phyloP scores from a whole-genome alignment of 768 basidiomycete genomes.

The Hygrophorus russula region DNA sequence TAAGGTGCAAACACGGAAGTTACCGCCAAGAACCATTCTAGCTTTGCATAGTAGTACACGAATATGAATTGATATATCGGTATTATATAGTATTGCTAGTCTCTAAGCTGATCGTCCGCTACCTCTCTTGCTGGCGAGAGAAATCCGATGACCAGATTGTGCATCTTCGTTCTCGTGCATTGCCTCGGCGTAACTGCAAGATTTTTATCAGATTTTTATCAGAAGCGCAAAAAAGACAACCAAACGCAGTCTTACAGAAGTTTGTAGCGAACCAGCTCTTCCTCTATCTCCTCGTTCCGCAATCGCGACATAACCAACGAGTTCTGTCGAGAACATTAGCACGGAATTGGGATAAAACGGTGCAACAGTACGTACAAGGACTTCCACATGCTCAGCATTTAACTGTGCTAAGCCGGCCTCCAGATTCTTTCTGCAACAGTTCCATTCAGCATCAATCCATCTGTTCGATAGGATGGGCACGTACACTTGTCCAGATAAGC shows the following conservation, averaged over 20 bases:
- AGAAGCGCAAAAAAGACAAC: conserved; percentile 2
- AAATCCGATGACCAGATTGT: conserved; percentile 53
- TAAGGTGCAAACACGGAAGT: background rate
- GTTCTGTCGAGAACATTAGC: conserved; percentile 37
- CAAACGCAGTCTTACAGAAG: conserved; percentile 47
- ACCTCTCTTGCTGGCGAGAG: conserved; percentile 33
- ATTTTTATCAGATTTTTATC: no score
- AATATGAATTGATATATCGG: no score
- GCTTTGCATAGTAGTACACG: no score
- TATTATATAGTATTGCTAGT: background rate
- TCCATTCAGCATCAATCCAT: background rate
- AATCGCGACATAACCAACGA: conserved; percentile 84
- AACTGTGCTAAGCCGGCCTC: conserved; percentile 72
- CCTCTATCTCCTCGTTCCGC: conserved; percentile 86
- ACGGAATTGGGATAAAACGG: background rate
- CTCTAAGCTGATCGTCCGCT: conserved; percentile 1
- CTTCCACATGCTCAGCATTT: conserved; percentile 72
- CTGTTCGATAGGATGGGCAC: conserved; percentile 13
- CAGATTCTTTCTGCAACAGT: conserved; percentile 53
- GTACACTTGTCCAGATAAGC: conserved; percentile 69
- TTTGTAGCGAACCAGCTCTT: conserved; percentile 91
- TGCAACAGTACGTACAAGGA: conserved; percentile 37
- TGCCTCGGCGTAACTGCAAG: conserved; percentile 50
- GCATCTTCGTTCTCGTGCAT: conserved; percentile 72
- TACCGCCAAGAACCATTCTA: no score